phyloP scores from a whole-genome alignment of 805 yeast genomes.

The Teunomyces cretensis region DNA sequence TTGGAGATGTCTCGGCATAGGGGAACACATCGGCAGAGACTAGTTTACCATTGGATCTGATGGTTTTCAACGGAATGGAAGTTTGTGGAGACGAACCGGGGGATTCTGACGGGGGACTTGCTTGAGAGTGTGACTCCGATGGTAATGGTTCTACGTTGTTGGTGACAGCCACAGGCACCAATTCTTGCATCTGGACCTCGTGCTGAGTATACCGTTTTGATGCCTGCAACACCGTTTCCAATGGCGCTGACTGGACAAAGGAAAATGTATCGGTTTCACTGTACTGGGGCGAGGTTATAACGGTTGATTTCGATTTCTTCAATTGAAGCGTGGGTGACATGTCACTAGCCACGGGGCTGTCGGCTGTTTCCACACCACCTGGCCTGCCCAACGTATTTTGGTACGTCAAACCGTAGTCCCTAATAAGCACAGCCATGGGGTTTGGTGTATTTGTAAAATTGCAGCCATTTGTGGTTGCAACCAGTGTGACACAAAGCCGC shows the following conservation, averaged over 20 bases:
- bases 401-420: not conserved
- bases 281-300: not conserved
- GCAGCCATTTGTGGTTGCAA: slow-evolving; percentile 18
- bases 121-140: not conserved
- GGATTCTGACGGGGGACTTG: too few relatives aligned
- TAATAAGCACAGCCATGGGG: not conserved
- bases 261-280: not conserved
- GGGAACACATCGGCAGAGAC: not conserved
- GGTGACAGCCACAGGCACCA: not conserved
- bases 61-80: not conserved
- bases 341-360: not conserved
- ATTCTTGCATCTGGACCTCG: too few relatives aligned
- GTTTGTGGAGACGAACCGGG: too few relatives aligned
- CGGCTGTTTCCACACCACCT: not conserved
- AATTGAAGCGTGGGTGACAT: not conserved
- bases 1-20: not conserved
- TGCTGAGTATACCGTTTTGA: not conserved
- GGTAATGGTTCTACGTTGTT: not conserved
- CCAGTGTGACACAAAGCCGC: slow-evolving; percentile 6
- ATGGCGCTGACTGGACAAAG: not conserved
- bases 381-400: not conserved
- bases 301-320: not conserved
- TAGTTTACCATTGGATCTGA: not conserved
- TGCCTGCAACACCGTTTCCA: not conserved
- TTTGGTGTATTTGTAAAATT: not conserved